A percentile compares a stretch with the other conserved stretches of the same genome.
Conservation (phyloP, 495 filamentous ascomycete genomes). For the Tuber indicum region DNA sequence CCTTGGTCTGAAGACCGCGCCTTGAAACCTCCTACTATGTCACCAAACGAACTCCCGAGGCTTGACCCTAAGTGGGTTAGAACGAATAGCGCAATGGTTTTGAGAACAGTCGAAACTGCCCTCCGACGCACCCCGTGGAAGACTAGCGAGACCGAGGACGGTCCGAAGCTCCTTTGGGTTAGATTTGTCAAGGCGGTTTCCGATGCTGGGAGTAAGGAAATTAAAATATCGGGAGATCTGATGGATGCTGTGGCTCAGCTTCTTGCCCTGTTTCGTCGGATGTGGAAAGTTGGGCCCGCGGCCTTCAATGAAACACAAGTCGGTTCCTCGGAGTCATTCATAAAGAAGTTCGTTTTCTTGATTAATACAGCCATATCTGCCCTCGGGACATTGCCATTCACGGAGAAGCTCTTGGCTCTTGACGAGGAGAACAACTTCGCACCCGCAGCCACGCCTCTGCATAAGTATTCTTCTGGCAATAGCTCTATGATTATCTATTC, state of each 20-base stretch:
- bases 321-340: conserved; percentile 47
- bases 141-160: conserved; percentile 47
- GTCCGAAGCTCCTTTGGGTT: conserved; percentile 59
- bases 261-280: conserved; percentile 57
- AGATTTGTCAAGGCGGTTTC: conserved; percentile 62
- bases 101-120: conserved; percentile 59
- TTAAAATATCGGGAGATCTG: conserved; percentile 78
- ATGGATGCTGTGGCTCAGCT: conserved; percentile 69
- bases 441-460: conserved; percentile 50
- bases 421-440: conserved; percentile 44
- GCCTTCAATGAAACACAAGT: conserved; percentile 20
- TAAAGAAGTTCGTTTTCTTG: conserved; percentile 56
- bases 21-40: conserved; percentile 52
- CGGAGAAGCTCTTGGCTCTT: conserved; percentile 61
- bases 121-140: conserved; percentile 50
- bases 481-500: conserved; percentile 43
- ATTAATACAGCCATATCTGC: conserved; percentile 56
- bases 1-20: conserved; percentile 68
- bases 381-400: conserved; percentile 68
- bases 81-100: conserved; percentile 55
- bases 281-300: conserved; percentile 54
- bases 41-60: conserved; percentile 64
- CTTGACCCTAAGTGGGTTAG: conserved; percentile 87
- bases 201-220: conserved; percentile 76
- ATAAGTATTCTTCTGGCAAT: conserved; percentile 45